Evolutionary conservation across 768 basidiomycete species (phyloP).

Genomic region (Dioszegia aurantiaca): DNA sequence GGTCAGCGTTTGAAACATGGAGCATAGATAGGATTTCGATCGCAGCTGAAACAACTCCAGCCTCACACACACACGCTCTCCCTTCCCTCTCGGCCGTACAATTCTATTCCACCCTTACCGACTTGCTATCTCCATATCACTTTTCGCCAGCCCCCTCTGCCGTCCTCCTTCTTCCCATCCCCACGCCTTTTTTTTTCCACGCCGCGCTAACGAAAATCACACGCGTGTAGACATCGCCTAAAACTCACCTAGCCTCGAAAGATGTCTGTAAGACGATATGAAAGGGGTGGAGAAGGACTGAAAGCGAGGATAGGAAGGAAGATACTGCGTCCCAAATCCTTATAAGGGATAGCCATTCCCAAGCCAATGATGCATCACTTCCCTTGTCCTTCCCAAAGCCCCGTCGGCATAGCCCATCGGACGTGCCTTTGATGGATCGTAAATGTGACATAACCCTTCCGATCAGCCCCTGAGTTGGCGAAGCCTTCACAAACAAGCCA

Average conservation of each 20-base stretch:
- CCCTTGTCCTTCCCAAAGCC: background rate
- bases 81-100: background rate
- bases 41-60: conserved; percentile 3
- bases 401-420: background rate
- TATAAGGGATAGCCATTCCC: background rate
- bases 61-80: background rate
- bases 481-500: background rate
- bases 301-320: conserved; percentile 1
- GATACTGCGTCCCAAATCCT: background rate
- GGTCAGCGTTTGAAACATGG: conserved; percentile 16
- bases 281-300: conserved; percentile 4
- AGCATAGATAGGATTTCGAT: background rate
- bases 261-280: conserved; percentile 1
- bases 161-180: background rate
- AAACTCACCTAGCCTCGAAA: conserved; percentile 14
- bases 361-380: background rate
- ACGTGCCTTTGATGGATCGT: background rate
- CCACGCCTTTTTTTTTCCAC: background rate
- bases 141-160: too few relatives aligned
- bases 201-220: background rate
- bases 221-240: background rate
- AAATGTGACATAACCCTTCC: conserved; percentile 11
- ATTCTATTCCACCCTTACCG: background rate
- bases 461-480: background rate
- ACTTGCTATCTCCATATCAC: background rate